Percentiles rank a stretch among this genome's conserved stretches.
phyloP scores from a whole-genome alignment of 805 yeast species.

The Yueomyces sinensis region DNA sequence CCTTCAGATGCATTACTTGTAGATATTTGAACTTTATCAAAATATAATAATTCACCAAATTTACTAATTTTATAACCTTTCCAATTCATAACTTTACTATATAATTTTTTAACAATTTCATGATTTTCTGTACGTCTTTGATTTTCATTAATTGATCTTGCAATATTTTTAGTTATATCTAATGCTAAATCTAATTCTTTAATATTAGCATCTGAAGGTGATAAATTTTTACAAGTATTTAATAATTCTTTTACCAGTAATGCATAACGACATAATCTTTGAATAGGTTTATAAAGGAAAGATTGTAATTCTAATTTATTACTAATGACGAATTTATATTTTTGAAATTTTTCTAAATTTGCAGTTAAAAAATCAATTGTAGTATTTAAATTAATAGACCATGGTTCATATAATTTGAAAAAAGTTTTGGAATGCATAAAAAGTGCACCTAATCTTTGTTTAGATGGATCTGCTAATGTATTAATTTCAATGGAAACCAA shows the following conservation, averaged over 20 bases:
- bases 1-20: conserved; percentile 36
- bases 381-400: conserved; percentile 82
- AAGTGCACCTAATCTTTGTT: conserved; percentile 79
- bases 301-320: conserved; percentile 85
- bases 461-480: conserved; percentile 54
- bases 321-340: conserved; percentile 52
- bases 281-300: conserved; percentile 86
- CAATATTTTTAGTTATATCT: conserved; percentile 69
- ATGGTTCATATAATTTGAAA: conserved; percentile 82
- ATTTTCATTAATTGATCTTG: conserved; percentile 80
- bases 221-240: conserved; percentile 28
- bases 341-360: conserved; percentile 33
- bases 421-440: conserved; percentile 78
- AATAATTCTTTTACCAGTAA: conserved; percentile 62
- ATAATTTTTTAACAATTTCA: conserved; percentile 51
- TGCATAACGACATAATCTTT: conserved; percentile 92
- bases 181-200: conserved; percentile 61
- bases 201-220: conserved; percentile 1
- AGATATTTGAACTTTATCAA: conserved; percentile 46
- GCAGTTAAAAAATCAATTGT: conserved; percentile 67
- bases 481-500: conserved; percentile 83
- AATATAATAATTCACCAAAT: conserved; percentile 75
- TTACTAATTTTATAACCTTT: conserved; percentile 68
- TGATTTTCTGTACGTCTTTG: conserved; percentile 85
- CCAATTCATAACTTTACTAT: conserved; percentile 79